Evolutionary conservation across 371 early-diverging fungal species (phyloP).

Genomic region (Mucor circinelloides): DNA sequence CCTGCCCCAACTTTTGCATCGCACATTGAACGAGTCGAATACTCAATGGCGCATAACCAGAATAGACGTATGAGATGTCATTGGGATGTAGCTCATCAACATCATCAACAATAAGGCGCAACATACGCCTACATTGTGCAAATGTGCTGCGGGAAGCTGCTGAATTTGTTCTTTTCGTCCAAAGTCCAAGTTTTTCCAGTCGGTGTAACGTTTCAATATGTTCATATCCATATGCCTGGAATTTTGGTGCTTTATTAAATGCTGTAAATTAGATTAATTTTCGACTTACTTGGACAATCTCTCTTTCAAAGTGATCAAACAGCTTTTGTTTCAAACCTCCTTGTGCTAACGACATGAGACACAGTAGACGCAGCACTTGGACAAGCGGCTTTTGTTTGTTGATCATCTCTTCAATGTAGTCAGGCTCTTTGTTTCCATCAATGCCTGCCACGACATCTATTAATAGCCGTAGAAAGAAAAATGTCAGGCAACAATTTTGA

Average conservation of each 20-base stretch:
- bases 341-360: constrained; percentile 81
- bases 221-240: constrained; percentile 88
- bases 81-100: constrained; percentile 84
- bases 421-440: constrained; percentile 65
- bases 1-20: constrained; percentile 42
- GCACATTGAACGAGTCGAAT: constrained; percentile 90
- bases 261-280: background rate
- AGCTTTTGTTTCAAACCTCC: constrained; percentile 80
- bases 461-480: background rate
- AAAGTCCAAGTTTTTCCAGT: constrained; percentile 69
- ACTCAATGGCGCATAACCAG: constrained; percentile 92
- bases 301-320: constrained; percentile 80
- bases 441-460: constrained; percentile 83
- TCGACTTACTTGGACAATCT: constrained; percentile 71
- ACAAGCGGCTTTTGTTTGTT: constrained; percentile 71
- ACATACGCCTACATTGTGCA: constrained; percentile 65
- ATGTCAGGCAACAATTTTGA: background rate
- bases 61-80: constrained; percentile 92
- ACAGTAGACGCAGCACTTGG: constrained; percentile 80
- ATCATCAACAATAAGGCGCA: constrained; percentile 85
- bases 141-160: constrained; percentile 49
- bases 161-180: constrained; percentile 53
- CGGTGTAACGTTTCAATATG: constrained; percentile 84
- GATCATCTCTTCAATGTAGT: constrained; percentile 86
- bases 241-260: background rate